These are phyloP conservation scores for Lactifluus subvellereus DNA, from an alignment of 768 basidiomycete genomes.

Conservation along the genomic window DNA sequence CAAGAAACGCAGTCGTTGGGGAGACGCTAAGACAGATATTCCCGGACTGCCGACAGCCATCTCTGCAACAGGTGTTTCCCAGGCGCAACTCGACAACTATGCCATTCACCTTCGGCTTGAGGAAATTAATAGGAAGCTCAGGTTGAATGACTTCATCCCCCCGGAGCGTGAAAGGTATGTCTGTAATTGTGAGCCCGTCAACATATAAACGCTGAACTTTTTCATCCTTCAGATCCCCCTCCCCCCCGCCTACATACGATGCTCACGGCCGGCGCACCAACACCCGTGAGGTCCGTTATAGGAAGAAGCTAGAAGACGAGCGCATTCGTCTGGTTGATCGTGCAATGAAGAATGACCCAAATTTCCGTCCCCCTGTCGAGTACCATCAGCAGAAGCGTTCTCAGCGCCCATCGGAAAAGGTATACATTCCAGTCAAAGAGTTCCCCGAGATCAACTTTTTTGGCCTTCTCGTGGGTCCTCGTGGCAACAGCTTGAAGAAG, in stretches of 20 bases:
- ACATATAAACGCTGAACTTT: neutral
- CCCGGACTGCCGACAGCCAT: slow-evolving; percentile 94
- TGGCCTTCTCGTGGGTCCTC: slow-evolving; percentile 93
- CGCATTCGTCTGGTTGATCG: slow-evolving; percentile 90
- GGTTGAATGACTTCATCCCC: slow-evolving; percentile 91
- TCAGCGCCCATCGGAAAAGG: slow-evolving; percentile 92
- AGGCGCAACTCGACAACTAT: slow-evolving; percentile 95
- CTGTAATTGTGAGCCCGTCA: neutral
- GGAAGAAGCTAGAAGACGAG: slow-evolving; percentile 90
- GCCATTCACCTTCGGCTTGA: slow-evolving; percentile 93
- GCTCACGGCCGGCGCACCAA: slow-evolving; percentile 97
- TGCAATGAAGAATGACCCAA: slow-evolving; percentile 96
- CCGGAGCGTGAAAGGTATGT: slow-evolving; percentile 89
- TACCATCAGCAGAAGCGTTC: slow-evolving; percentile 94
- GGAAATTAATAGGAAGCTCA: slow-evolving; percentile 93
- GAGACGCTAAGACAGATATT: slow-evolving; percentile 86
- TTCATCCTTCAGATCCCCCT: slow-evolving; percentile 62
- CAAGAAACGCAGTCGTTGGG: slow-evolving; percentile 97
- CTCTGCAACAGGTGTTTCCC: slow-evolving; percentile 87
- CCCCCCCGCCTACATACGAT: slow-evolving; percentile 97
- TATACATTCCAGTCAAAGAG: slow-evolving; percentile 99
- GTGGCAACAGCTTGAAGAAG: slow-evolving; percentile 98
- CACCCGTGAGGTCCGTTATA: slow-evolving; percentile 96
- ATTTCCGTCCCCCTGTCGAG: slow-evolving; percentile 95
- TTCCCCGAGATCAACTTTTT: slow-evolving; percentile 99